Conservation (phyloP, 208 protist species). For the Wallacemonas rigidus region DNA sequence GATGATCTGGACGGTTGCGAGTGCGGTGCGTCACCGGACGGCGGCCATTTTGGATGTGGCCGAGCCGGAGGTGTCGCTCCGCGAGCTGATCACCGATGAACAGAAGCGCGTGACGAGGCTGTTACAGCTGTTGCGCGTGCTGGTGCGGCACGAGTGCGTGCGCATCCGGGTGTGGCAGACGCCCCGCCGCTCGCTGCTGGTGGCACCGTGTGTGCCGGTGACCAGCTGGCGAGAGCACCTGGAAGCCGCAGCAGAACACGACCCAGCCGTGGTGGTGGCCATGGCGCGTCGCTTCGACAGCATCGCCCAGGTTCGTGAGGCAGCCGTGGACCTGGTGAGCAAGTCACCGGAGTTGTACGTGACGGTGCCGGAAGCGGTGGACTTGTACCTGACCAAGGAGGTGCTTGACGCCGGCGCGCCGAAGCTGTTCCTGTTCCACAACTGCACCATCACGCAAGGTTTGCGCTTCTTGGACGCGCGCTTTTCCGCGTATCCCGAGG, state of each 20-base stretch:
- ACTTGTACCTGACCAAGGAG: slow-evolving; percentile 72
- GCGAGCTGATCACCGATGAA: slow-evolving; percentile 44
- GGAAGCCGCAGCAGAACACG: slow-evolving; percentile 54
- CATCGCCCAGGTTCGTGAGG: slow-evolving; percentile 37
- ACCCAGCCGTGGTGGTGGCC: slow-evolving; percentile 65
- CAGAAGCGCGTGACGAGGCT: slow-evolving; percentile 41
- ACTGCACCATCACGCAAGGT: slow-evolving; percentile 71
- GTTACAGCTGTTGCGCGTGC: slow-evolving; percentile 54
- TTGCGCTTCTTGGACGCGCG: slow-evolving; percentile 64
- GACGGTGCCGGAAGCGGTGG: slow-evolving; percentile 59
- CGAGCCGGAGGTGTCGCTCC: slow-evolving; percentile 25
- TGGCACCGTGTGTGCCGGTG: slow-evolving; percentile 31
- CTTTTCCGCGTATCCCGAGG: slow-evolving; percentile 50
- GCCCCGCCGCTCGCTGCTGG: slow-evolving; percentile 50
- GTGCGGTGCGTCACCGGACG: slow-evolving; percentile 29
- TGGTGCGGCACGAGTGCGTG: slow-evolving; percentile 73
- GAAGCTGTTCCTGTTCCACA: slow-evolving; percentile 62
- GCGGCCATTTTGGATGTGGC: slow-evolving; percentile 20
- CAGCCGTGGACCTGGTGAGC: slow-evolving; percentile 39
- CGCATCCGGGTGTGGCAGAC: slow-evolving; percentile 72
- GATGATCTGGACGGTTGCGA: slow-evolving; percentile 30
- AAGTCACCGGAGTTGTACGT: slow-evolving; percentile 51
- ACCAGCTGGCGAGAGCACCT: slow-evolving; percentile 41
- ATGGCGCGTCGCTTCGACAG: slow-evolving; percentile 69
- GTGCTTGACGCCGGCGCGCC: slow-evolving; percentile 60